Evolutionary conservation across 2,329 filamentous ascomycete genomes (phyloP).

Genomic region (Colletotrichum graminicola): DNA sequence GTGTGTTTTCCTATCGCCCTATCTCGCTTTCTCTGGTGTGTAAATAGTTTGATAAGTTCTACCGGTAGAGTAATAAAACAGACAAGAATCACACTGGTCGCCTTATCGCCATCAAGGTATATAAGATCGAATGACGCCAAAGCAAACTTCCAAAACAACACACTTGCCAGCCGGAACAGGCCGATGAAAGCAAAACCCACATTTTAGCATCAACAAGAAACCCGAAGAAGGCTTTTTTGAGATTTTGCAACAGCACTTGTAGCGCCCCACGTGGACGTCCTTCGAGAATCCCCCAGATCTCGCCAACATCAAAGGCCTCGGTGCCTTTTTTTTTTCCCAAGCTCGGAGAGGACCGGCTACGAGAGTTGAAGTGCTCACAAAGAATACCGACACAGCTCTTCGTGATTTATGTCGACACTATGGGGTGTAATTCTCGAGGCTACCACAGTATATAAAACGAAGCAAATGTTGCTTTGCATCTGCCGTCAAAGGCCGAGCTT

Average conservation of each 20-base stretch:
- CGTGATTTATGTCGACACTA: background rate
- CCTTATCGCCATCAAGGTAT: background rate
- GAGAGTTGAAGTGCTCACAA: slow-evolving; percentile 32
- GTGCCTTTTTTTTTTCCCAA: slow-evolving; percentile 3
- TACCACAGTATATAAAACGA: background rate
- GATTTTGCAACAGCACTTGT: background rate
- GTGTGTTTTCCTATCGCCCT: background rate
- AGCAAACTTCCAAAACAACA: no score
- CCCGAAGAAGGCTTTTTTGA: slow-evolving; percentile 3
- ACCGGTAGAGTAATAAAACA: background rate
- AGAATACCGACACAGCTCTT: slow-evolving; percentile 16
- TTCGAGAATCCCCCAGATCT: slow-evolving; percentile 17
- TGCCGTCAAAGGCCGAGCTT: slow-evolving; percentile 16
- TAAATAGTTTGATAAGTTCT: background rate
- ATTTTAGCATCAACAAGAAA: background rate
- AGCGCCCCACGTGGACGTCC: slow-evolving; percentile 6
- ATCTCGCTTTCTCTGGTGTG: background rate
- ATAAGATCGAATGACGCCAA: background rate
- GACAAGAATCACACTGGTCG: no score
- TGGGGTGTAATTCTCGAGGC: background rate
- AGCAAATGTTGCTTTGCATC: slow-evolving; percentile 25
- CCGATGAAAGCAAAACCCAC: no score
- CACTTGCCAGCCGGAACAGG: background rate
- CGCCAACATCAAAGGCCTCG: background rate
- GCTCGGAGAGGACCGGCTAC: slow-evolving; percentile 10